Conservation (phyloP, 139 green algal genomes). For the Spirogloea muscicola region DNA sequence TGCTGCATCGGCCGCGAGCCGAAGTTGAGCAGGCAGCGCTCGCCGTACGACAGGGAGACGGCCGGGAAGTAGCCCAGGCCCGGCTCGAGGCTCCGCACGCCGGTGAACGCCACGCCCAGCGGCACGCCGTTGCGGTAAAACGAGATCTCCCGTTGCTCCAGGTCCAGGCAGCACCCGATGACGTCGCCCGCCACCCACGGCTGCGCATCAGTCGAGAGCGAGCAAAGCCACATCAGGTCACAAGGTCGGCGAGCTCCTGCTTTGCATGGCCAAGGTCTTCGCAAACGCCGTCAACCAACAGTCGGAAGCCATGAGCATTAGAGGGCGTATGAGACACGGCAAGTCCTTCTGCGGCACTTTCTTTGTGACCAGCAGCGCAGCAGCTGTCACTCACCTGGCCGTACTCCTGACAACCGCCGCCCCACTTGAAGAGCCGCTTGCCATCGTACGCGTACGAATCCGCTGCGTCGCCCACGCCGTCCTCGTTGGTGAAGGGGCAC, state of each 20-base stretch:
- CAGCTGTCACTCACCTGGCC: too few species aligned
- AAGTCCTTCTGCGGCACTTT: too few species aligned
- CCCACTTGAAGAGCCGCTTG: conserved; percentile 82
- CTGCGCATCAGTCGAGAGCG: too few species aligned
- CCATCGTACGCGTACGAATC: conserved; percentile 81
- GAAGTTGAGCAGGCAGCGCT: conserved; percentile 79
- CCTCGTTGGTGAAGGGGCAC: conserved; percentile 83
- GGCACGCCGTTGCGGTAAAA: conserved; percentile 78
- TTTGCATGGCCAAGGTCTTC: too few species aligned
- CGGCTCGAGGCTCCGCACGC: conserved; percentile 53
- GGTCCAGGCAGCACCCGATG: conserved; percentile 79
- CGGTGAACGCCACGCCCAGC: conserved; percentile 74
- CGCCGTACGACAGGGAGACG: conserved; percentile 69
- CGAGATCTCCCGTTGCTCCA: conserved; percentile 65
- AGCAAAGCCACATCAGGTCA: too few species aligned
- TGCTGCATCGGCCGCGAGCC: conserved; percentile 67
- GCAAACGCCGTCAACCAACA: too few species aligned
- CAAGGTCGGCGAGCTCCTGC: too few species aligned
- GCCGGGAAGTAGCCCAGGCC: conserved; percentile 78
- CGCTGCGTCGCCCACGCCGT: conserved; percentile 83
- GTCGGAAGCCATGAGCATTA: too few species aligned
- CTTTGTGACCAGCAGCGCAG: too few species aligned
- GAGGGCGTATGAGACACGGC: too few species aligned
- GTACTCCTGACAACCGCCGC: conserved; percentile 67
- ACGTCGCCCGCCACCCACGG: conserved; percentile 74